Evolutionary conservation across 1,139 yeast species (phyloP), one percentile per base, ranked within the genome.

Genomic region (Diutina neorugosa): DNA sequence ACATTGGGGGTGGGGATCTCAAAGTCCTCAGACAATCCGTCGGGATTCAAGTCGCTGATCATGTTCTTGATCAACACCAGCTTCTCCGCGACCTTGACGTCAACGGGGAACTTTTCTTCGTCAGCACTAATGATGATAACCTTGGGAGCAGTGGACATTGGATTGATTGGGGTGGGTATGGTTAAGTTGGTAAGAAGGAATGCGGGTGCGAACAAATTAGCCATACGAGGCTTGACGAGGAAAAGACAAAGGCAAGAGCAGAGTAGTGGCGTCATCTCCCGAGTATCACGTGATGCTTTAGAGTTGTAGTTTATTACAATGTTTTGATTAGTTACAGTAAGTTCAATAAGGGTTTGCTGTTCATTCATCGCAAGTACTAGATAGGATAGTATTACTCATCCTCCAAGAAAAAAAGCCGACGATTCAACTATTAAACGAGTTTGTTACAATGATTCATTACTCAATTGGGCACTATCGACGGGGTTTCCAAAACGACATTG

Each of bases 1-100:
- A 90, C 96, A 63, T 88, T 90, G 51, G 96, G 97, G 27, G 93
- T 85, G 42, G 98, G 98, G 61, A 91, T 84, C 62, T 89, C 96
- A 58, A 87, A 81, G 54, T 81, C 86, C 40, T 58, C 60, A 16
- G 55, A 58, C 56, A 80, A 74, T 18, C 80, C 81, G 59, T 75
- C 80, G 46, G 84, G 85, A 58, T 77, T 75, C 70, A 83, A 76
- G 69, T 90, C 96, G 61, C 83, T 86, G 60, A 94, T 77, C 91
- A 93, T 86, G 69, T 93, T 89, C 68, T 89, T 91, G 68, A 94
- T 82, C 62, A 93, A 75, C 42, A 88, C 77, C 7, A 96, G 88
- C 67, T 93, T 86, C 65, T 88, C 96, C 7, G 97, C 97, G 31
- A 91, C 93, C 64, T 84, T 83, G 59, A 82, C 78, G 59, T 88